Evolutionary conservation across 2,329 filamentous ascomycete species (phyloP).

Genomic region (Aspergillus melleus): DNA sequence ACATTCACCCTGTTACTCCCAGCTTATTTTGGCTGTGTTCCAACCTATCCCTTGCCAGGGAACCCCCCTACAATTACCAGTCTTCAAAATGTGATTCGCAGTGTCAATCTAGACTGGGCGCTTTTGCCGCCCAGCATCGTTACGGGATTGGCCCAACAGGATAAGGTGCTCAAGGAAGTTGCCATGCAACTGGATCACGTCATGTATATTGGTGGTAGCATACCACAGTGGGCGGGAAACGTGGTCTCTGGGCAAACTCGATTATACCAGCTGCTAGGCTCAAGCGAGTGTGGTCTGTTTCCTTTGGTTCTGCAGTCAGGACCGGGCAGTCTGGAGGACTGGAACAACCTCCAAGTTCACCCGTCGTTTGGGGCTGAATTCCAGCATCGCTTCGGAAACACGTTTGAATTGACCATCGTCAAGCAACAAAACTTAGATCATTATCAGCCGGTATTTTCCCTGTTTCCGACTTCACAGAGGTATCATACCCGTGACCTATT

Average conservation of each 20-base stretch:
- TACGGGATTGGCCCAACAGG: background rate
- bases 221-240: background rate
- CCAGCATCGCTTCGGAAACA: background rate
- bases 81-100: background rate
- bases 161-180: background rate
- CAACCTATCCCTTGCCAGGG: background rate
- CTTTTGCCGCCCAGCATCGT: background rate
- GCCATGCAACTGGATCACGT: conserved; percentile 1
- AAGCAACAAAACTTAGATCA: background rate
- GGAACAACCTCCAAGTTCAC: conserved; percentile 1
- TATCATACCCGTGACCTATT: conserved; percentile 45
- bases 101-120: background rate
- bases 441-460: background rate
- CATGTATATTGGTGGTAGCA: background rate
- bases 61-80: background rate
- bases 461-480: conserved; percentile 32
- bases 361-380: background rate
- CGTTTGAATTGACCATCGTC: background rate
- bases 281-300: background rate
- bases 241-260: background rate
- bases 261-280: background rate
- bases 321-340: background rate
- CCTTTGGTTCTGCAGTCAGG: background rate
- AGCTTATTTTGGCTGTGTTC: background rate
- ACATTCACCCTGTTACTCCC: background rate